Conservation (phyloP, 768 basidiomycete genomes). For the Auricularia heimuer region DNA sequence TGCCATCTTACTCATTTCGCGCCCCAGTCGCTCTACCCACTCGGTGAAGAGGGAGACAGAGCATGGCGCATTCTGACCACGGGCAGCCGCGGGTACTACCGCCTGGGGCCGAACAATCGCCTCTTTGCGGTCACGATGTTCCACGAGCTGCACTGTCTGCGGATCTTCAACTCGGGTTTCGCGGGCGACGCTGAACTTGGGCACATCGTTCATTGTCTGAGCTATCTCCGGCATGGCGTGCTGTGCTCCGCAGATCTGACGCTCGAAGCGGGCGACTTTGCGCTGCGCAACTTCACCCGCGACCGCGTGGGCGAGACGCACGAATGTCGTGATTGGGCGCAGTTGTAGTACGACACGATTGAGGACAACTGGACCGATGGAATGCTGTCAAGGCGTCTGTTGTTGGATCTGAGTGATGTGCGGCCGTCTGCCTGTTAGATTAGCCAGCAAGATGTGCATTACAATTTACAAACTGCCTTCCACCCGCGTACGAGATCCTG, state of each 20-base stretch:
- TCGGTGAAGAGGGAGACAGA: not conserved
- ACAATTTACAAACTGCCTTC: not conserved
- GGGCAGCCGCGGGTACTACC: constrained; percentile 18
- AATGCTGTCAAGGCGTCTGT: not conserved
- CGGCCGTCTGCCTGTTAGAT: not conserved
- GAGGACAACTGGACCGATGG: constrained; percentile 7
- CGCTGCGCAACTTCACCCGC: constrained; percentile 18
- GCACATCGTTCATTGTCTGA: constrained; percentile 35
- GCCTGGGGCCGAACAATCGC: constrained; percentile 23
- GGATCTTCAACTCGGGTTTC: constrained; percentile 17
- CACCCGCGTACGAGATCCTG: too few relatives aligned
- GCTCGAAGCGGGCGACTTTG: constrained; percentile 27
- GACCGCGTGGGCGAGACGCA: constrained; percentile 24
- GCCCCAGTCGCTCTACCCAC: not conserved
- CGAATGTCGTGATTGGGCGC: constrained; percentile 25
- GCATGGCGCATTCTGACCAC: constrained; percentile 3
- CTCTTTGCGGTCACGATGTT: constrained; percentile 28
- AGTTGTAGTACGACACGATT: constrained; percentile 12
- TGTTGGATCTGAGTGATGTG: too few relatives aligned
- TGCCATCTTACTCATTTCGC: not conserved
- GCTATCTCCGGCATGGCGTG: constrained; percentile 36
- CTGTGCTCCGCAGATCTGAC: constrained; percentile 40
- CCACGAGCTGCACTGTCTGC: constrained; percentile 31
- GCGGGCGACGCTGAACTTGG: not conserved
- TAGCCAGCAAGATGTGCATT: not conserved